Base-by-base conservation (phyloP, 1,139 yeast genomes). In the Pichia sp. region DNA sequence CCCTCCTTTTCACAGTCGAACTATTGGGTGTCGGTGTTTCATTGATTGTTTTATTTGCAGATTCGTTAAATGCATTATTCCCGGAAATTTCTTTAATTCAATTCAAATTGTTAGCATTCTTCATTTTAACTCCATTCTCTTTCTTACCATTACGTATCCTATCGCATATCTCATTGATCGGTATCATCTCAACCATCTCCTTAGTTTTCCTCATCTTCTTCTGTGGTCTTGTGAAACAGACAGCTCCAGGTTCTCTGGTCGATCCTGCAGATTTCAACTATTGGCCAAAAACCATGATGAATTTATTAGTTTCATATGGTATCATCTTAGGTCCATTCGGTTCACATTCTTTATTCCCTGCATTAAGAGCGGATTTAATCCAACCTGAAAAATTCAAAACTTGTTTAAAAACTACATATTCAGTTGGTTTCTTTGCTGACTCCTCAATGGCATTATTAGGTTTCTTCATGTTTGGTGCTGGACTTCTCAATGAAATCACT, bases 1-100 rank as follows among this genome's bases (percentile, higher is more conserved):
- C 96, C 0, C 53, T 76, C 4, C 67, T 89, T 10, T 90, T 91
- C 61, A 77, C 91, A 0, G 56, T 87, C 46, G 84, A 79, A 57
- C 67, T 79, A 45, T 50, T 78, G 30, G 84, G 83, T 1, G 80
- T 79, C 38, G 83, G 83, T 0, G 82, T 79, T 9, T 67, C 83
- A 1, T 66, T 79, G 50, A 71, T 77, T 50, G 80, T 79, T 10
- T 66, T 79, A 38, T 77, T 79, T 58, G 75, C 81, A 45, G 84
- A 79, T 60, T 76, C 82, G 1, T 65, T 78, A 35, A 58, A 62
- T 44, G 68, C 73, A 8, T 60, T 79, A 32, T 65, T 76, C 42
- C 77, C 79, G 0, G 48, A 56, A 6, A 53, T 71, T 4, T 56
- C 66, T 6, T 59, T 60, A n/a, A 47, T 55, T 11, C 56, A 58